Evolutionary conservation across 495 filamentous ascomycete genomes (phyloP), one percentile per base, ranked within the genome.

Genomic region (Hamigera avellanea): DNA sequence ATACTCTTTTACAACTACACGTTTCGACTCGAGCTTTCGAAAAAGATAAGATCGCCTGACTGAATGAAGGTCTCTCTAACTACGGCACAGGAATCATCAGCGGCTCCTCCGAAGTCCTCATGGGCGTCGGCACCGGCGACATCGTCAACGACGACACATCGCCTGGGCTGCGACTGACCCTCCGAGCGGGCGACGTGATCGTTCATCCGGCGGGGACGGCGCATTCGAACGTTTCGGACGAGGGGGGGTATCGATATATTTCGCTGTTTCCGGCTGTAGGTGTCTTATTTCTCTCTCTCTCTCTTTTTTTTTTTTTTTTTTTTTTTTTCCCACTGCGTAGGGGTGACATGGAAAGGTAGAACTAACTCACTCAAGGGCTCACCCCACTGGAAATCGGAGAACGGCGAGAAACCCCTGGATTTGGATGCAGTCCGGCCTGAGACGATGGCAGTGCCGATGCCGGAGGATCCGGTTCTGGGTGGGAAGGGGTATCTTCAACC

Each of bases 131-230:
- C 4, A 9, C 21, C 21, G 21, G 21, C 5, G 21, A 23, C 9
- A 23, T 9, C 21, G 21, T 5, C 21, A 23, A 23, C 21, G 9
- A 23, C 21, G 9, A 23, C 21, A 23, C 21, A 23, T 23, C 21
- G 9, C 21, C 21, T 9, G 40, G 40, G 2, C 15, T 42, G 6
- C 26, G 26, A 28, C 5, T 37, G 26, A 42, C 19, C 8, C 27
- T 37, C 30, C 27, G 27, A 19, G 27, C 40, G 2, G 40, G 35
- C 8, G 40, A 42, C 17, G 35, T 42, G 4, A 8, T 42, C 2
- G 40, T 37, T 16, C 34, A 36, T 35, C 34, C 35, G 15, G 40
- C 35, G 10, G 40, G 35, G 13, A 42, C 34, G n/a, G 40, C 27
- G 8, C 29, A 42, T n/a, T 26, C 32, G 23, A 36, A 26, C 8